Conservation (phyloP, 208 protist species). For the Leishmania tarentolae region DNA sequence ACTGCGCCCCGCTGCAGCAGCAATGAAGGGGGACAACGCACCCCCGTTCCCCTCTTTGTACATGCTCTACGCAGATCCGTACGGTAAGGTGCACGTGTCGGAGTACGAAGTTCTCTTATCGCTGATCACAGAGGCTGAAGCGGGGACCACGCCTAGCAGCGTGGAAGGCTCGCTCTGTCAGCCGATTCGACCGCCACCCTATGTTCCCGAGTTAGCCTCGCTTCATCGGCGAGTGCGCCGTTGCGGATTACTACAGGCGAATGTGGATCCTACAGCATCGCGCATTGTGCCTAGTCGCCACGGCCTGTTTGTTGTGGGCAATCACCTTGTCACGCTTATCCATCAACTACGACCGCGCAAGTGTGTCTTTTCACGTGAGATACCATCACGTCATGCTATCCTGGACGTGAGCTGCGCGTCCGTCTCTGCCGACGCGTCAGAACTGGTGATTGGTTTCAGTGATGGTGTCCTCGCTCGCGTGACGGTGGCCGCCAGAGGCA, state of each 20-base stretch:
- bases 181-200: background rate
- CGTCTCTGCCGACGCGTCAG: slow-evolving; percentile 12
- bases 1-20: slow-evolving; percentile 3
- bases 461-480: slow-evolving; percentile 36
- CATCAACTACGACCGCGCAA: slow-evolving; percentile 32
- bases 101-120: slow-evolving; percentile 37
- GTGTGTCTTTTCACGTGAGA: slow-evolving; percentile 27
- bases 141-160: background rate
- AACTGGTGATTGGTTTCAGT: slow-evolving; percentile 36
- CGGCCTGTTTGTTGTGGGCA: slow-evolving; percentile 70
- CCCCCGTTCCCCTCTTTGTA: slow-evolving; percentile 30
- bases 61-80: slow-evolving; percentile 71
- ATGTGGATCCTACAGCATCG: slow-evolving; percentile 63
- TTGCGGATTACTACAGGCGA: slow-evolving; percentile 41
- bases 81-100: slow-evolving; percentile 66
- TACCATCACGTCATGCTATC: slow-evolving; percentile 13
- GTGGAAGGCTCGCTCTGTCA: background rate
- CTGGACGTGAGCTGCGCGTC: slow-evolving; percentile 29
- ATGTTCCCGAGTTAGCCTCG: background rate
- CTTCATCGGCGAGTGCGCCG: slow-evolving; percentile 14
- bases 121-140: background rate
- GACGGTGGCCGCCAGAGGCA: background rate
- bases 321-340: slow-evolving; percentile 56
- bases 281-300: slow-evolving; percentile 42
- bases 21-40: background rate